Evolutionary conservation across 2,329 filamentous ascomycete genomes (phyloP), one percentile per base, ranked within the genome.

Genomic region (Annulohypoxylon truncatum): DNA sequence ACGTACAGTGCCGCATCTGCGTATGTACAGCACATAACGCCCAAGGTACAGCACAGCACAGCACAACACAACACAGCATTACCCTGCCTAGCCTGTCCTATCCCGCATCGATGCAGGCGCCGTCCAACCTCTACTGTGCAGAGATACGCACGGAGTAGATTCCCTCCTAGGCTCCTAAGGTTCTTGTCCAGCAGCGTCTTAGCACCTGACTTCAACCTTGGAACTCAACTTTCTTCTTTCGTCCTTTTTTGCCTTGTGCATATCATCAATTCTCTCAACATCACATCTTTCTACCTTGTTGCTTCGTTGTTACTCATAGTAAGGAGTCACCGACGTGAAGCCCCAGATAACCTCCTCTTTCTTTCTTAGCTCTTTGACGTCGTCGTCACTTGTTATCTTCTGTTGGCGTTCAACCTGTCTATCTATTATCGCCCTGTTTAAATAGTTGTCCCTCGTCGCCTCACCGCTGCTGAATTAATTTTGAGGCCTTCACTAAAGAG

Each of bases 231-330:
- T 59, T 61, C 60, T 61, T 61, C 60, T 62, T 66, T 65, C 58
- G 33, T 67, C 57, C 47, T 42, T 64, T 60, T 68, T 51, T 51
- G 59, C 54, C 56, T 69, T 29, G 57, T 63, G 58, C 61, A 62
- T 67, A 69, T 64, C 61, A 50, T 33, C 64, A 56, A 67, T 65
- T 61, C 64, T 66, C 60, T 56, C 58, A 68, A 64, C 64, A 61
- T 66, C 58, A 52, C 59, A 56, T 61, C 61, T 52, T 63, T 59
- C 31, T 50, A 57, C 67, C 64, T 67, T 18, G 50, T 64, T 42
- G 38, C 8, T 13, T 22, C 35, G 35, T 9, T 33, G 50, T 60
- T 62, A 46, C 56, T 59, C 57, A 22, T 26, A 46, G 54, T 29
- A 31, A 22, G 48, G 53, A 52, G 50, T 44, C 24, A 13, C 24